These are phyloP conservation scores for Oryza punctata DNA, from an alignment of 176 grass and related monocot genomes.

Conservation along the genomic window DNA sequence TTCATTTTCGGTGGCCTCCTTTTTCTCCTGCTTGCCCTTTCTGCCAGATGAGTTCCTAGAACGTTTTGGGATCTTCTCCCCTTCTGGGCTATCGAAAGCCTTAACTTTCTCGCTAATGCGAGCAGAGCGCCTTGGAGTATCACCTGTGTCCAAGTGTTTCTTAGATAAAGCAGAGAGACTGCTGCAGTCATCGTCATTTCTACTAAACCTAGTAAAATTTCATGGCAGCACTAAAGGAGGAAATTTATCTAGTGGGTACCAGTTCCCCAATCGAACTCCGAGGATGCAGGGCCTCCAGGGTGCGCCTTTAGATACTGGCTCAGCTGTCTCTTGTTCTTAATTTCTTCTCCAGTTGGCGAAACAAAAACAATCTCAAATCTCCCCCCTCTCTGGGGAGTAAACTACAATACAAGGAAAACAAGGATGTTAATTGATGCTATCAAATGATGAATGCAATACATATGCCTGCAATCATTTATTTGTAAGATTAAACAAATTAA, in stretches of 20 bases:
- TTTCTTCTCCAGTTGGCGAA: constrained; percentile 86
- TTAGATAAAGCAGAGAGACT: constrained; percentile 12
- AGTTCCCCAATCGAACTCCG: constrained; percentile 93
- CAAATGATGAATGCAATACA: background rate
- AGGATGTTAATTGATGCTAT: constrained; percentile 25
- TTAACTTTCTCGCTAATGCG: constrained; percentile 92
- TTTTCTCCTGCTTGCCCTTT: constrained; percentile 56
- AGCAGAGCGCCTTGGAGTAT: constrained; percentile 87
- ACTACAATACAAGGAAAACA: constrained; percentile 54
- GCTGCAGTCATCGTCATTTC: background rate
- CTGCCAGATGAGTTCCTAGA: constrained; percentile 51
- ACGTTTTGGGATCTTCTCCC: constrained; percentile 71
- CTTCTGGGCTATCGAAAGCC: constrained; percentile 68
- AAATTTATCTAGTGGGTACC: constrained; percentile 46
- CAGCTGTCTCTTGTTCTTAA: constrained; percentile 86
- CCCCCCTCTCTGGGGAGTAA: constrained; percentile 64
- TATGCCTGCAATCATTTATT: background rate
- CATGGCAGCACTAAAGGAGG: background rate
- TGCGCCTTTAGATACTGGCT: constrained; percentile 82
- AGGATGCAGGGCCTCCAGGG: constrained; percentile 67
- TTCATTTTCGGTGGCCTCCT: constrained; percentile 44
- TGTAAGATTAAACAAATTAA: constrained; percentile 5
- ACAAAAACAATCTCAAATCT: constrained; percentile 87
- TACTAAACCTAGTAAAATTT: background rate
- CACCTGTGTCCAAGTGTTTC: constrained; percentile 57